Conservation (phyloP, 106 monocot genomes). For the Allium cepa region DNA sequence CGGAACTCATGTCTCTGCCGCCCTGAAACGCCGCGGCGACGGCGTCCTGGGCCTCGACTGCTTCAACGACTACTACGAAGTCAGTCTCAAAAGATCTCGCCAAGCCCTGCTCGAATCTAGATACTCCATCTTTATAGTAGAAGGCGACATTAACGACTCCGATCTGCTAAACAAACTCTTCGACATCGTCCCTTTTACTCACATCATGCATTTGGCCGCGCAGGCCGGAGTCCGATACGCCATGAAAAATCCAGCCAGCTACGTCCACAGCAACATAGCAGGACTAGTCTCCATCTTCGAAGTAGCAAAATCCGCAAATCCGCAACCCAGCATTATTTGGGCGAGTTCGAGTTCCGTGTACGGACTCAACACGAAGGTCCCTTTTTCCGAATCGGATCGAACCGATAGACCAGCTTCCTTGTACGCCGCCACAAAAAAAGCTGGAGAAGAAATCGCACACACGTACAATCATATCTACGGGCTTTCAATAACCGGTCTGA, state of each 20-base stretch:
- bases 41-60: conserved; percentile 18
- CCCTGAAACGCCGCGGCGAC: conserved; percentile 21
- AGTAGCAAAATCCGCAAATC: conserved; percentile 11
- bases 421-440: conserved; percentile 20
- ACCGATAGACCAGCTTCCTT: conserved; percentile 18
- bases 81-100: conserved; percentile 15
- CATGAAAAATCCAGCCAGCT: conserved; percentile 18
- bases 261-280: conserved; percentile 15
- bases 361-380: conserved; percentile 17
- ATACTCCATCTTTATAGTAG: conserved; percentile 11
- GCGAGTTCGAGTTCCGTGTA: conserved; percentile 19
- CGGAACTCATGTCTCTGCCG: conserved; percentile 14
- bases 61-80: conserved; percentile 28
- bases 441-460: conserved; percentile 19
- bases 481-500: conserved; percentile 16
- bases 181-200: conserved; percentile 19
- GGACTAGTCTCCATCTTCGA: conserved; percentile 18
- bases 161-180: conserved; percentile 10
- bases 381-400: conserved; percentile 12
- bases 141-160: conserved; percentile 19
- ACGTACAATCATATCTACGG: conserved; percentile 21
- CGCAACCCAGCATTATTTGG: conserved; percentile 20
- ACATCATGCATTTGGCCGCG: conserved; percentile 18
- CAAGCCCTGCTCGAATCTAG: conserved; percentile 13
- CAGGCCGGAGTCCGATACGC: conserved; percentile 25